Percentiles rank a stretch among this genome's conserved stretches.
Evolutionary conservation across 306 rosid species (phyloP).

Genomic region (Pyrus communis): DNA sequence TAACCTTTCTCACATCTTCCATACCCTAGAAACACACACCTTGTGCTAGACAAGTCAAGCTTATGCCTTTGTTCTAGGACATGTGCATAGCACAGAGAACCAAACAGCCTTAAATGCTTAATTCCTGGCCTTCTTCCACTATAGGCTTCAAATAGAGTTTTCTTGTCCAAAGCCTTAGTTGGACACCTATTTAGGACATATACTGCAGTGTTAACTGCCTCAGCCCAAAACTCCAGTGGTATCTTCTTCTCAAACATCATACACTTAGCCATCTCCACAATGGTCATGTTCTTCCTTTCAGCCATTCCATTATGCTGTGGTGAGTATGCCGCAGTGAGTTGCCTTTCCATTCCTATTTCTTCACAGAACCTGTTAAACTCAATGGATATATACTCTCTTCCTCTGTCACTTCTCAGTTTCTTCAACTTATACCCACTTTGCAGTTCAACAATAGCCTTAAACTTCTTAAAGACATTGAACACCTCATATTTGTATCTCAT

Average conservation of each 20-base stretch:
- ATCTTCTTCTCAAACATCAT: neutral
- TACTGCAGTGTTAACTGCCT: neutral
- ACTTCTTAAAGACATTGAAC: neutral
- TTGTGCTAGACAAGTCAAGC: neutral
- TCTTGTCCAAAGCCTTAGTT: neutral
- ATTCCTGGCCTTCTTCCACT: neutral
- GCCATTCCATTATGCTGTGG: neutral
- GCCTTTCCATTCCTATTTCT: neutral
- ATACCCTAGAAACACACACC: neutral
- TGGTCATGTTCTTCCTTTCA: too few species aligned
- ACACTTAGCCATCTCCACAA: neutral
- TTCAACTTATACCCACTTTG: neutral
- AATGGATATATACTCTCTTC: neutral
- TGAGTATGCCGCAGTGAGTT: neutral
- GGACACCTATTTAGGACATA: neutral
- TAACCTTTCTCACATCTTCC: neutral
- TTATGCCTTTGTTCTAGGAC: neutral
- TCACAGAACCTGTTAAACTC: neutral
- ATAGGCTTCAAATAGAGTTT: neutral
- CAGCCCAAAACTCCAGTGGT: neutral
- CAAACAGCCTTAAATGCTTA: neutral
- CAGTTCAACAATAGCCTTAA: neutral
- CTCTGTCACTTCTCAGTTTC: neutral
- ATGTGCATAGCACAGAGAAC: neutral
- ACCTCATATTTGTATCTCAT: neutral